Conservation (phyloP, 345 rosid genomes). For the Eucalyptus rudis region DNA sequence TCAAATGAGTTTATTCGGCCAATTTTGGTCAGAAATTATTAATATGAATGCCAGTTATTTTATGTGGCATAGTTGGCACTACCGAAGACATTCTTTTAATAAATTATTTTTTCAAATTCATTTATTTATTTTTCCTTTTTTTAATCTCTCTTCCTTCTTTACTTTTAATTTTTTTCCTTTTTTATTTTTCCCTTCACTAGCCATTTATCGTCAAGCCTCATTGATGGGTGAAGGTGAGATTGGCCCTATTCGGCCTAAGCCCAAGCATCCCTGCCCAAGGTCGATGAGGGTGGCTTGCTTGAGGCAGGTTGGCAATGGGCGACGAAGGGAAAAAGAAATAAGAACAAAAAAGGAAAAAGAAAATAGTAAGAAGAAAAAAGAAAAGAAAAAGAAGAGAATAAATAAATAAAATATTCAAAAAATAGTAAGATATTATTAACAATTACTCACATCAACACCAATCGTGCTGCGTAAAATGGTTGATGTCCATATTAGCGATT, state of each 20-base stretch:
- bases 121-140: too few species aligned
- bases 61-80: fast-evolving
- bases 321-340: too few species aligned
- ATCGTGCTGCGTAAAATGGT: fast-evolving
- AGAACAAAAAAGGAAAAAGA: too few species aligned
- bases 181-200: not conserved
- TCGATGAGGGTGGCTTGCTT: too few species aligned
- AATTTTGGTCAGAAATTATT: fast-evolving
- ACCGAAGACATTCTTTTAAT: fast-evolving
- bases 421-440: too few species aligned
- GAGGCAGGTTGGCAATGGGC: too few species aligned
- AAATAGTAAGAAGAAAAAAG: too few species aligned
- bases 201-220: fast-evolving
- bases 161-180: fast-evolving
- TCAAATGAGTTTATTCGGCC: fast-evolving
- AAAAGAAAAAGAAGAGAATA: too few species aligned
- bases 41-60: fast-evolving
- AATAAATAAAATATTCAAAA: too few species aligned
- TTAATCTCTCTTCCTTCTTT: too few species aligned
- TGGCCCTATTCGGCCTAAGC: fast-evolving
- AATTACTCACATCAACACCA: fast-evolving
- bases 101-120: fast-evolving
- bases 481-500: fast-evolving
- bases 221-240: too few species aligned
- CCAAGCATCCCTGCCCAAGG: fast-evolving